Evolutionary conservation across 345 rosid species (phyloP).

Genomic region (Noccaea bulbosa): DNA sequence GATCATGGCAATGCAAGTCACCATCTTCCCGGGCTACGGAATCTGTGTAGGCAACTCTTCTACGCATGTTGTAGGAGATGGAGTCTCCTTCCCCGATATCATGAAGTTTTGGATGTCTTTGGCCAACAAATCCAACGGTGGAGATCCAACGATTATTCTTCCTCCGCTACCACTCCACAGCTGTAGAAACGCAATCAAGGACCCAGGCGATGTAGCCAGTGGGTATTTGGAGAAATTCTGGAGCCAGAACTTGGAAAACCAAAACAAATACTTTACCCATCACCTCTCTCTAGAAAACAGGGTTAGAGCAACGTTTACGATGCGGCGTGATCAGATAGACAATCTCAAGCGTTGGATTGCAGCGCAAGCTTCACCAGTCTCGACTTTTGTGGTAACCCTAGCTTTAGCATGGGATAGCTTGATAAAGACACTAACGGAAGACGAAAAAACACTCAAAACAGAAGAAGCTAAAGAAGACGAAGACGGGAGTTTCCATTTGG

Average conservation of each 20-base stretch:
- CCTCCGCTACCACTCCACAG: neutral
- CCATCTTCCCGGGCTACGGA: constrained; percentile 38
- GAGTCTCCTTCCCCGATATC: constrained; percentile 26
- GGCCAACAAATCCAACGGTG: neutral
- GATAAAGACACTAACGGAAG: constrained; percentile 22
- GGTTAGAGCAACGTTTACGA: constrained; percentile 40
- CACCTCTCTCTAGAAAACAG: neutral
- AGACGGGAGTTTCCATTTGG: neutral
- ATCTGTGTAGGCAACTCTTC: constrained; percentile 27
- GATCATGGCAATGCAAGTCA: constrained; percentile 31
- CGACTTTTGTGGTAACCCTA: constrained; percentile 36
- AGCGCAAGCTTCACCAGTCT: neutral
- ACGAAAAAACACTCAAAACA: too few species aligned
- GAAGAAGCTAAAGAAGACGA: neutral
- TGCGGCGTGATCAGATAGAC: constrained; percentile 28
- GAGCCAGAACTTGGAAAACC: too few species aligned
- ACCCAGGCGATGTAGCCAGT: constrained; percentile 16
- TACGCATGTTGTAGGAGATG: constrained; percentile 35
- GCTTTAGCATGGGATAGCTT: constrained; percentile 42
- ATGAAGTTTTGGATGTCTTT: constrained; percentile 44
- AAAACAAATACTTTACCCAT: too few species aligned
- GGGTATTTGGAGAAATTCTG: neutral
- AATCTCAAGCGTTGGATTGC: constrained; percentile 32
- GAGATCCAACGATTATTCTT: neutral
- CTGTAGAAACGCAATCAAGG: constrained; percentile 37